Evolutionary conservation across 2,329 filamentous ascomycete genomes (phyloP).

Genomic region (Simplicillium sp.): DNA sequence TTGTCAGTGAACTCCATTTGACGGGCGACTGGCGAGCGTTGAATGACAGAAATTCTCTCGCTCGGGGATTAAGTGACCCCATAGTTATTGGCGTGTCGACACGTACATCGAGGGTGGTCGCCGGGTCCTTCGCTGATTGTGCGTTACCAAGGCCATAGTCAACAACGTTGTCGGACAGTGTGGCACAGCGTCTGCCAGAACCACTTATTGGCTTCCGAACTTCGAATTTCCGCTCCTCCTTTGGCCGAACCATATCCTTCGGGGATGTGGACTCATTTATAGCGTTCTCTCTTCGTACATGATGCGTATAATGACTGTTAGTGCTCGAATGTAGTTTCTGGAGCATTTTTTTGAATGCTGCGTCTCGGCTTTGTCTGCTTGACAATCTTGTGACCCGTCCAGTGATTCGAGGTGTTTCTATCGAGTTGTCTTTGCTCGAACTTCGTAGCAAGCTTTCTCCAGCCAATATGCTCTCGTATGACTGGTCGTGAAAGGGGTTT

Average conservation of each 20-base stretch:
- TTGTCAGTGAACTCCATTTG: no score
- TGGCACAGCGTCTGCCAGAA: background rate
- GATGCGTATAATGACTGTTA: no score
- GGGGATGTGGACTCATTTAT: no score
- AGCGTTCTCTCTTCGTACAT: no score
- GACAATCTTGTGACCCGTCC: no score
- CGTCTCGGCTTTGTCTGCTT: background rate
- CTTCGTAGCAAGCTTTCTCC: no score
- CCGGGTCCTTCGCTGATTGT: background rate
- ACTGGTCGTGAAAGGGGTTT: no score
- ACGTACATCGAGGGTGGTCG: constrained; percentile 11
- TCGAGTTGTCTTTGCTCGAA: no score
- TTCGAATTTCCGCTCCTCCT: background rate
- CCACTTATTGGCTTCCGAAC: background rate
- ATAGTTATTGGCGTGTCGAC: constrained; percentile 5
- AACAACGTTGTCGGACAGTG: background rate
- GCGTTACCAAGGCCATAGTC: no score
- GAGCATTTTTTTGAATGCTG: constrained; percentile 3
- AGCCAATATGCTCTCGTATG: no score
- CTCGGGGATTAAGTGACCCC: constrained; percentile 19
- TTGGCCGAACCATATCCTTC: background rate
- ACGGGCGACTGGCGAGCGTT: background rate
- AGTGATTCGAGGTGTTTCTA: no score
- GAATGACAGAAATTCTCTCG: constrained; percentile 23
- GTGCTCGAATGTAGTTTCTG: background rate